Percentiles rank a stretch among this genome's conserved stretches.
Evolutionary conservation across 805 yeast genomes (phyloP).

Genomic region (Metschnikowia proteae): DNA sequence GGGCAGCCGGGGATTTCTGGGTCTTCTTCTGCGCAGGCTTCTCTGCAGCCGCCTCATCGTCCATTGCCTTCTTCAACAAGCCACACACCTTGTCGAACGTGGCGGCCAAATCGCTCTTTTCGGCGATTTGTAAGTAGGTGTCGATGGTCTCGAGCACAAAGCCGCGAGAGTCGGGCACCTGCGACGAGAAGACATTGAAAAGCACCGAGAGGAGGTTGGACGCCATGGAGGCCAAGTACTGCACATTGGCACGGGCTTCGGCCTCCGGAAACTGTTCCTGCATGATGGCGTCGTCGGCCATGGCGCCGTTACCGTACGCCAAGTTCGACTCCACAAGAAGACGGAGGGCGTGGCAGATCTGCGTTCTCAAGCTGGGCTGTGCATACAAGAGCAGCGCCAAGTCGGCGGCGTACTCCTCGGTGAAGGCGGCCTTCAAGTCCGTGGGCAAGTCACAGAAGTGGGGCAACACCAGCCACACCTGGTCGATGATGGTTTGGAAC

Average conservation of each 20-base stretch:
- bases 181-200: conserved; percentile 90
- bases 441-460: conserved; percentile 83
- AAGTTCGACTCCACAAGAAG: conserved; percentile 73
- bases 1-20: conserved; percentile 24
- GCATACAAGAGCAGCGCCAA: conserved; percentile 74
- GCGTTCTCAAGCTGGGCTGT: conserved; percentile 68
- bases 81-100: conserved; percentile 86
- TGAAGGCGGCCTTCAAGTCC: conserved; percentile 63
- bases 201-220: conserved; percentile 79
- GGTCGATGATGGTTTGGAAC: conserved; percentile 81
- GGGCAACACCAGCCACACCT: conserved; percentile 88
- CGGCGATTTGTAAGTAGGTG: conserved; percentile 67
- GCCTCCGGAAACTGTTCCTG: conserved; percentile 57
- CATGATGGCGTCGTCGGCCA: conserved; percentile 52
- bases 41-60: conserved; percentile 26
- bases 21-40: conserved; percentile 24
- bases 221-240: conserved; percentile 61
- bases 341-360: conserved; percentile 79
- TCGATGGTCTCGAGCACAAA: conserved; percentile 85
- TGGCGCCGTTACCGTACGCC: conserved; percentile 57
- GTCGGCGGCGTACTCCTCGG: conserved; percentile 71
- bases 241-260: conserved; percentile 54
- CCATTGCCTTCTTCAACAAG: conserved; percentile 69
- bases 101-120: conserved; percentile 59
- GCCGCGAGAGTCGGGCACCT: conserved; percentile 78